A percentile compares a stretch with the other conserved stretches of the same genome.
Conservation (phyloP, 805 yeast species). For the Lachancea sp. region DNA sequence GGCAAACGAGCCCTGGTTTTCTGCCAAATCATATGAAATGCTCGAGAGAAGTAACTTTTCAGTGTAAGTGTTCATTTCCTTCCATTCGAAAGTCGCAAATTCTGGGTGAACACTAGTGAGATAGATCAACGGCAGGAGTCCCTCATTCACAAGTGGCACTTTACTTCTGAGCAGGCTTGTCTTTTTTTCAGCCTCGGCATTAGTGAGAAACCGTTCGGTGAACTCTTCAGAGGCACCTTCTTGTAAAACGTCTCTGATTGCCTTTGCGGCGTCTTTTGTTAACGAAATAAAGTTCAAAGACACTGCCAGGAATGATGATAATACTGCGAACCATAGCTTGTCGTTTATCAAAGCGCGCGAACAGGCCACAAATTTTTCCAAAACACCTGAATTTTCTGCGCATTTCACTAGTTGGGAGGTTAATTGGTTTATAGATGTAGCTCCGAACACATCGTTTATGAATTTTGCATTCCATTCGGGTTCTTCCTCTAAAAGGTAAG, state of each 20-base stretch:
- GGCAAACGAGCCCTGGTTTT: slow-evolving; percentile 31
- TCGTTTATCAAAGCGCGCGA: slow-evolving; percentile 44
- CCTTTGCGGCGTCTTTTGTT: slow-evolving; percentile 30
- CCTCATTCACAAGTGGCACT: slow-evolving; percentile 51
- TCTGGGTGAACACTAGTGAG: slow-evolving; percentile 57
- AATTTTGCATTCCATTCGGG: slow-evolving; percentile 22
- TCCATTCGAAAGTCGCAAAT: slow-evolving; percentile 59
- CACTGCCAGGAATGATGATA: slow-evolving; percentile 33
- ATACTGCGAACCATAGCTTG: slow-evolving; percentile 42
- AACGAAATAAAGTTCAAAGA: slow-evolving; percentile 43
- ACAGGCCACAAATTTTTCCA: slow-evolving; percentile 37
- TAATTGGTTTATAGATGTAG: slow-evolving; percentile 12
- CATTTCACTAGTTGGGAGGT: slow-evolving; percentile 33
- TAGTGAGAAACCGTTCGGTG: slow-evolving; percentile 35
- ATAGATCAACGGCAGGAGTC: slow-evolving; percentile 54
- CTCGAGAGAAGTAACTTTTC: slow-evolving; percentile 37
- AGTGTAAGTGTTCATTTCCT: slow-evolving; percentile 56
- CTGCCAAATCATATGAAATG: slow-evolving; percentile 37
- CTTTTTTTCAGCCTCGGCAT: slow-evolving; percentile 31
- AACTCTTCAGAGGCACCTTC: slow-evolving; percentile 31
- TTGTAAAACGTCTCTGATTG: slow-evolving; percentile 27
- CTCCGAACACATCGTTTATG: slow-evolving; percentile 12
- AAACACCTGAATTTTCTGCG: slow-evolving; percentile 39
- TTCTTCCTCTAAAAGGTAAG: slow-evolving; percentile 38
- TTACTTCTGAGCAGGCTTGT: slow-evolving; percentile 55